Evolutionary conservation across 257 asterid genomes (phyloP), one percentile per base, ranked within the genome.

Genomic region (Mentha longifolia): DNA sequence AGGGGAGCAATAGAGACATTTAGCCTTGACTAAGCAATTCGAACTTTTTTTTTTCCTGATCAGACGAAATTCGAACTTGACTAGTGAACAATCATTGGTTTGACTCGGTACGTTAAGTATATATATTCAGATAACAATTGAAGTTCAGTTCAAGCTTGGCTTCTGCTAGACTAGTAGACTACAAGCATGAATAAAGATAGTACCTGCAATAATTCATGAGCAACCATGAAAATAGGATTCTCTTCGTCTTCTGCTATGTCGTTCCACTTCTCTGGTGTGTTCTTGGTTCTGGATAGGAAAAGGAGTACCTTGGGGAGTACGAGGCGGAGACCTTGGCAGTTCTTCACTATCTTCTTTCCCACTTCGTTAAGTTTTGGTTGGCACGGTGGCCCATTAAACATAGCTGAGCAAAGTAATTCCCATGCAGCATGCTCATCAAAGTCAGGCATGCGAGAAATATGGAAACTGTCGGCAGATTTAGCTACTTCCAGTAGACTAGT

Each of bases 181-280:
- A n/a, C 3, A 37, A 37, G 9, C 42, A 37, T 37, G 9, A 4
- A 37, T 37, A 37, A 45, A 45, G 3, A 14, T 59, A 59, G 46
- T n/a, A 59, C 65, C 65, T 59, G 42, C 2, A 6, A 31, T 59
- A 59, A 28, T 59, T 59, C 65, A 59, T 59, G 42, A 59, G 22
- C 46, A 59, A 59, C 65, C 65, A 33, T 59, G 25, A 59, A 59
- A 31, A 59, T 6, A 33, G 65, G 25, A 59, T 59, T 59, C 2
- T 33, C 65, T 59, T 59, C n/a, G 31, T 59, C 65, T 59, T 5
- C 25, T 31, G 65, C 65, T 59, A 59, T 5, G 43, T 28, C 7
- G 14, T n/a, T 31, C 65, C 65, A 59, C 3, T 31, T 22, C 65
- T 59, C 65, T 33, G 65, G 65, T 11, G 28, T 31, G 3, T 59